These are phyloP conservation scores for Zygoascus meyerae DNA, from an alignment of 1,139 yeast species.

Conservation along the genomic window DNA sequence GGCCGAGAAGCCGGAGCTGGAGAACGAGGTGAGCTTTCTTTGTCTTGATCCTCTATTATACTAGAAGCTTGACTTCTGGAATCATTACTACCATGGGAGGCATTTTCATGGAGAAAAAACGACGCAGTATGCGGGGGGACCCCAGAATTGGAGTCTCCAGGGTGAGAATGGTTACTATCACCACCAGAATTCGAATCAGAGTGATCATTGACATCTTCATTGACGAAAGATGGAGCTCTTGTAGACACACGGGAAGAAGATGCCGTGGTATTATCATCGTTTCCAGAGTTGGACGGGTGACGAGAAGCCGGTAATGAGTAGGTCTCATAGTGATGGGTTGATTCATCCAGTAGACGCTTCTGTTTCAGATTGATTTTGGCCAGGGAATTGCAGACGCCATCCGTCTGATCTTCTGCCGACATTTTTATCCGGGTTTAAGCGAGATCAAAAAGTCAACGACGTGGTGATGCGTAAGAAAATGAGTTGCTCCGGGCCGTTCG, in stretches of 20 bases:
- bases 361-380: slow-evolving; percentile 23
- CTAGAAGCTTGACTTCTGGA: too few species aligned
- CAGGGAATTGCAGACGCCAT: slow-evolving; percentile 12
- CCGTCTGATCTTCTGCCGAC: neutral
- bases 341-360: slow-evolving; percentile 26
- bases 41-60: too few species aligned
- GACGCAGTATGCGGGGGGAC: too few species aligned
- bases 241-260: neutral
- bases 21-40: neutral
- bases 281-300: slow-evolving; percentile 16
- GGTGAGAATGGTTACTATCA: neutral
- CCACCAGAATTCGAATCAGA: neutral
- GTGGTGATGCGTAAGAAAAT: neutral
- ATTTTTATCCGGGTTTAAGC: neutral
- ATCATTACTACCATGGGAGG: too few species aligned
- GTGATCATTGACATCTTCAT: slow-evolving; percentile 1
- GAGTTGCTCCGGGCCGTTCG: slow-evolving; percentile 3
- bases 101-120: too few species aligned
- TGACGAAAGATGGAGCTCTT: neutral
- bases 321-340: slow-evolving; percentile 30
- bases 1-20: slow-evolving; percentile 3
- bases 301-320: slow-evolving; percentile 32
- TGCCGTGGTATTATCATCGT: slow-evolving; percentile 13
- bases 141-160: too few species aligned
- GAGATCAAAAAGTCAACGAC: neutral